A percentile compares a stretch with the other conserved stretches of the same genome.
phyloP scores from a whole-genome alignment of 2,329 filamentous ascomycete species.

The Aspergillus sp. region DNA sequence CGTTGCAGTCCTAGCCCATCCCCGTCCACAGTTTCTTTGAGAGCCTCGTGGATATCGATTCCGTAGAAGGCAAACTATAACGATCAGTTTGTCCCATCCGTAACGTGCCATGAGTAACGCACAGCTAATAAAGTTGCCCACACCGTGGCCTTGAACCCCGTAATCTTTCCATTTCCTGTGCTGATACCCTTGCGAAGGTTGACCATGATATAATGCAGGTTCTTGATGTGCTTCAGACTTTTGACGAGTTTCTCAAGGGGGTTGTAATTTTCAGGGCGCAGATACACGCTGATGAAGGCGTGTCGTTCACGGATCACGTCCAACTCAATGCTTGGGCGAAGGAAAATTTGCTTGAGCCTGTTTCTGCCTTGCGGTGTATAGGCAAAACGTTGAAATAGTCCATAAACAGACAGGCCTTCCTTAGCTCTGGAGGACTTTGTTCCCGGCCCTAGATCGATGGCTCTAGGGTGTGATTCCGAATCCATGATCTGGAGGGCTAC shows the following conservation, averaged over 20 bases:
- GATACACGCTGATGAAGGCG: constrained; percentile 63
- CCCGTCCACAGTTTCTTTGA: constrained; percentile 57
- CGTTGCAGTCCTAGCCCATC: constrained; percentile 52
- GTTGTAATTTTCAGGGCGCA: constrained; percentile 64
- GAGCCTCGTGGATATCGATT: constrained; percentile 64
- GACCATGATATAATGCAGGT: constrained; percentile 66
- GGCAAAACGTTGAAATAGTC: constrained; percentile 72
- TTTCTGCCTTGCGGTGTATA: constrained; percentile 75
- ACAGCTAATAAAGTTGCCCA: constrained; percentile 68
- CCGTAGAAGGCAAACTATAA: constrained; percentile 67
- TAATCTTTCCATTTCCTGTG: constrained; percentile 46
- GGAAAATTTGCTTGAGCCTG: constrained; percentile 73
- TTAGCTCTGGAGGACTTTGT: constrained; percentile 63
- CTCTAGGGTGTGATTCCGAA: constrained; percentile 78
- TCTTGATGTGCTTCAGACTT: constrained; percentile 68
- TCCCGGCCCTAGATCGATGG: constrained; percentile 69
- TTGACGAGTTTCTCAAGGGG: constrained; percentile 56
- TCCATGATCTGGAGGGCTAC: constrained; percentile 80
- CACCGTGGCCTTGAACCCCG: constrained; percentile 61
- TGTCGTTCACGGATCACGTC: constrained; percentile 69
- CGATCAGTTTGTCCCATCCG: constrained; percentile 1
- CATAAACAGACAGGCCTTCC: constrained; percentile 80
- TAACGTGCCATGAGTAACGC: constrained; percentile 15
- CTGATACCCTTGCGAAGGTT: constrained; percentile 77
- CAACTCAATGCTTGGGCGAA: constrained; percentile 71